phyloP scores from a whole-genome alignment of 108 stramenopile genomes.

The Skeletonema grethae region DNA sequence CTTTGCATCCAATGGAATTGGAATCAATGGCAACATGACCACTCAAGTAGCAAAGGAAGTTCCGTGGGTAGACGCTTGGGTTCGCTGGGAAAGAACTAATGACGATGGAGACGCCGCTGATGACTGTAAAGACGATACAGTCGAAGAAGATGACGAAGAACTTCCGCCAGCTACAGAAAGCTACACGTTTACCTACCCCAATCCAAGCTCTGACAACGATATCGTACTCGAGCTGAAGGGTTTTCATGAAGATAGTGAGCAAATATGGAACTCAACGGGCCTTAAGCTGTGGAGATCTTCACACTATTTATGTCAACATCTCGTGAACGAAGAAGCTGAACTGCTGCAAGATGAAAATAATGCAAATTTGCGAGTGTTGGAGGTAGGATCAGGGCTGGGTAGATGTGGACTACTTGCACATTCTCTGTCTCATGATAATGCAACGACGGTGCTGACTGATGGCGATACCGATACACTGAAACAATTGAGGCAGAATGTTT shows the following conservation, averaged over 20 bases:
- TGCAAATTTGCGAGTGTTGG: slow-evolving; percentile 18
- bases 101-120: slow-evolving; percentile 29
- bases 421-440: slow-evolving; percentile 25
- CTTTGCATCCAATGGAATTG: too few relatives aligned
- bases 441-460: slow-evolving; percentile 58
- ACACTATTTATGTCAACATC: slow-evolving; percentile 59
- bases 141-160: slow-evolving; percentile 47
- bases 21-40: background rate
- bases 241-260: slow-evolving; percentile 51
- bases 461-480: slow-evolving; percentile 61
- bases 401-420: slow-evolving; percentile 58
- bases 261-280: slow-evolving; percentile 68
- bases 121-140: background rate
- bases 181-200: slow-evolving; percentile 18
- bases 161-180: slow-evolving; percentile 29
- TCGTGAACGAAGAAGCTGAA: slow-evolving; percentile 11
- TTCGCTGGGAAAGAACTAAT: slow-evolving; percentile 43
- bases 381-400: slow-evolving; percentile 31
- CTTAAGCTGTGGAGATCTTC: slow-evolving; percentile 73
- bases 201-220: slow-evolving; percentile 13
- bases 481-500: slow-evolving; percentile 53
- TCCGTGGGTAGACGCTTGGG: slow-evolving; percentile 55
- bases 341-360: background rate
- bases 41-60: slow-evolving; percentile 19
- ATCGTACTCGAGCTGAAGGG: slow-evolving; percentile 53